Evolutionary conservation across 495 filamentous ascomycete species (phyloP), one percentile per base, ranked within the genome.

Genomic region (Penicillium longicatenatum): DNA sequence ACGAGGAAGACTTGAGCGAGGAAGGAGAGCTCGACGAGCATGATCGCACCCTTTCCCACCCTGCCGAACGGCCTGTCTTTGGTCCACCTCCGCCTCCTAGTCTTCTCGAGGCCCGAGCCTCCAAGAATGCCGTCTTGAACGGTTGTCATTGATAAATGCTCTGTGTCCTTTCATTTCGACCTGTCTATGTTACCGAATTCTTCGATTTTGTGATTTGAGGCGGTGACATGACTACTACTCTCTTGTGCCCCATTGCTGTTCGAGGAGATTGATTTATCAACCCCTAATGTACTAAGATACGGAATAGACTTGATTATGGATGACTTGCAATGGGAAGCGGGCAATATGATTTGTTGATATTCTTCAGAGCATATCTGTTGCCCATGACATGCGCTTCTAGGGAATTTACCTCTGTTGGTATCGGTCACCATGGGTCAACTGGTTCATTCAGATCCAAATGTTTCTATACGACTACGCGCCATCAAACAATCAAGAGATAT

Each of bases 1-100:
- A 87, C 42, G 90, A 92, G 52, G 86, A 88, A 67, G 77, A 66
- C 6, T 80, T 83, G 37, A 86, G 85, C 55, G 84, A 91, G 48
- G 85, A 87, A 57, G 86, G 88, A 56, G 86, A 88, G 54, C 82
- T 84, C 4, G 85, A 87, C 55, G 82, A 82, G 52, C 77, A 80
- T 63, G 67, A 73, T 9, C 74, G 58, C 19, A 61, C 63, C 29
- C 52, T 70, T 42, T 64, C 67, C 30, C 60, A 60, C 17, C 65
- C 81, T 55, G 71, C 76, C 11, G 73, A 83, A 50, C 79, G 75
- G 49, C 82, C 82, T 37, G 74, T 79, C 21, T 77, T 79, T 45
- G 78, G 78, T 37, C 82, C 84, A 35, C 84, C 85, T 24, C 85
- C 84, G 6, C 79, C 82, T 2, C 78, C 81, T 17, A 75, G 76